Conservation (phyloP, 306 rosid genomes). For the Casuarina cunninghamiana region DNA sequence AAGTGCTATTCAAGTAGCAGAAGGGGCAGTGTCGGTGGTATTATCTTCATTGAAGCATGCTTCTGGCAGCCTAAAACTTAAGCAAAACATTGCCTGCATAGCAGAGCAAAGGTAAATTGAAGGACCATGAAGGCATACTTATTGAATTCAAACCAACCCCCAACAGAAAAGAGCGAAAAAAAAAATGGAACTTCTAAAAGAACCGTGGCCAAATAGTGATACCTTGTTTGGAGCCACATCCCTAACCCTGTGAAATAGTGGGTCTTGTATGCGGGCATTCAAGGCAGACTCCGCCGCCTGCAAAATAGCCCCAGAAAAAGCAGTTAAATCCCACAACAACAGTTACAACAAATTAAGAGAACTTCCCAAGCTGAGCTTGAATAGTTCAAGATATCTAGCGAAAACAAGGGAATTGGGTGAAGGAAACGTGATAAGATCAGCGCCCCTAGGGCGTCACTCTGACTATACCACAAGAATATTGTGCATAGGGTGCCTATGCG, state of each 20-base stretch:
- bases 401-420: not conserved
- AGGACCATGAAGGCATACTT: not conserved
- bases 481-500: constrained; percentile 18
- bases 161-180: not conserved
- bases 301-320: constrained; percentile 14
- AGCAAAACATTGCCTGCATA: constrained; percentile 85
- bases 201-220: not conserved
- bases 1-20: constrained; percentile 22
- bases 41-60: constrained; percentile 48
- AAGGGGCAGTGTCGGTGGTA: constrained; percentile 11
- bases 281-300: constrained; percentile 90
- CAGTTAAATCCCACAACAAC: not conserved
- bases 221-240: constrained; percentile 99
- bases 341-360: not conserved
- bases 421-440: constrained; percentile 3
- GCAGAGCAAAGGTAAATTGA: not conserved
- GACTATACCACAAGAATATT: constrained; percentile 10
- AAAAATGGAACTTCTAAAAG: not conserved
- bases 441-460: not conserved
- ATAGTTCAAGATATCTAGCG: not conserved
- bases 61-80: constrained; percentile 66
- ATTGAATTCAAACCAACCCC: not conserved
- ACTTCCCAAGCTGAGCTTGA: not conserved
- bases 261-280: constrained; percentile 55
- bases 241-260: constrained; percentile 79